Base-by-base conservation (phyloP, 1,139 yeast species). In the Magnusiomyces suaveolens region DNA sequence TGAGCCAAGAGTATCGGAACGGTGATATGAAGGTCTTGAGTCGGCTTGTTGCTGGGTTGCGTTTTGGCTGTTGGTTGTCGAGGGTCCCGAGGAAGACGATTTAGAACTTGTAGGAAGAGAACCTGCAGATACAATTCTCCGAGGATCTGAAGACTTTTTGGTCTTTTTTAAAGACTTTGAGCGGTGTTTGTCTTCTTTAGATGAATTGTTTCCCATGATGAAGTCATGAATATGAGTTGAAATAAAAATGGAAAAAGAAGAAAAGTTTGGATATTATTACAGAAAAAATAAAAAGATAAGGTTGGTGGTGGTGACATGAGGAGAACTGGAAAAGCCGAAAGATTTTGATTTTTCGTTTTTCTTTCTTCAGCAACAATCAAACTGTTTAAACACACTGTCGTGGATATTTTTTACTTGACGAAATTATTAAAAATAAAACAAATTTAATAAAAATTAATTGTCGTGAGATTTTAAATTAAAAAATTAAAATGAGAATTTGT, bases 1-100 rank as follows among this genome's bases (percentile, higher is more conserved):
- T 33, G 75, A 71, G 36, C 72, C 72, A 57, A 71, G 74, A 6
- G 77, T 73, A 57, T 73, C 77, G 21, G 71, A 62, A 48, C 76
- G 66, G 26, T 70, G 63, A 60, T 29, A 29, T 6, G 33, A 29
- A 29, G 33, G 33, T 29, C 33, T 29, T 6, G 33, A 29, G 6
- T 29, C 33, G 6, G 33, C 6, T 29, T 29, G 33, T 29, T 29
- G 33, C 33, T 29, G 33, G 33, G 33, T 29, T 12, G 12, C 6
- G 33, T 29, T 29, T 29, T 29, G 6, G 33, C 12, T 29, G 33
- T 6, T 29, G 33, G 33, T 29, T 29, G 33, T 29, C 33, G 33
- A 29, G 6, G 33, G 33, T 12, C 6, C 33, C 33, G 33, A 29
- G 33, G 33, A 29, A 29, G 33, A 29, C 33, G 33, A 29, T 29